Conservation (phyloP, 768 basidiomycete genomes). For the Mycena leptocephala region DNA sequence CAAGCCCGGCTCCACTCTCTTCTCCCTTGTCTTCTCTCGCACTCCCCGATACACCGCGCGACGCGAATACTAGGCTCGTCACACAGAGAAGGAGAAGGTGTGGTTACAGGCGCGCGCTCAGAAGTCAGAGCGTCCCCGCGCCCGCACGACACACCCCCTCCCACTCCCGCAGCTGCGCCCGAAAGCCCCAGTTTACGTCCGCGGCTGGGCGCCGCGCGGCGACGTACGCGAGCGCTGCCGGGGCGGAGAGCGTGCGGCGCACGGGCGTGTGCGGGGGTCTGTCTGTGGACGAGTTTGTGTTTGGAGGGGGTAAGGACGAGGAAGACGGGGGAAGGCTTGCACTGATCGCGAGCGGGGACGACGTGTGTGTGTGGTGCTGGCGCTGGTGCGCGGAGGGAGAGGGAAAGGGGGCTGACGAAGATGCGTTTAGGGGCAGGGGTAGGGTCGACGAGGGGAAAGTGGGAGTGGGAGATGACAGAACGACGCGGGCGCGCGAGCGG, state of each 20-base stretch:
- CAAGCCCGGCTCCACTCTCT: too few species aligned
- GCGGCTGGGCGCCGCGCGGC: constrained; percentile 33
- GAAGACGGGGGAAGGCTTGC: too few species aligned
- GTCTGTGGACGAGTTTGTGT: too few species aligned
- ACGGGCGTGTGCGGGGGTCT: too few species aligned
- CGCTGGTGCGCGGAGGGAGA: not conserved
- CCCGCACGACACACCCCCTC: constrained; percentile 29
- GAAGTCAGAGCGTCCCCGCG: not conserved
- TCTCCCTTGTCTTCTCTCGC: too few species aligned
- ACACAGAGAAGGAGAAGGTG: too few species aligned
- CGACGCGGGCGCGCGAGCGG: not conserved
- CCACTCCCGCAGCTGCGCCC: constrained; percentile 34
- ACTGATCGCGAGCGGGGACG: not conserved
- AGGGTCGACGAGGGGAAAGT: not conserved
- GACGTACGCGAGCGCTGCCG: constrained; percentile 33
- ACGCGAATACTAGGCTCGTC: too few species aligned
- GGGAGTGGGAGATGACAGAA: too few species aligned
- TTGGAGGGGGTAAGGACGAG: too few species aligned
- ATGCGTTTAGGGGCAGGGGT: not conserved
- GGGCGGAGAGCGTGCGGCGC: constrained; percentile 28
- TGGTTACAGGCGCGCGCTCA: not conserved
- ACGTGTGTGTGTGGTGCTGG: not conserved
- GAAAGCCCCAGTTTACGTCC: constrained; percentile 37
- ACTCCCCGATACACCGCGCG: too few species aligned
- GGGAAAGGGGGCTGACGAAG: not conserved